Evolutionary conservation across 75 land plant genomes (phyloP).

Genomic region (Pinus albicaulis): DNA sequence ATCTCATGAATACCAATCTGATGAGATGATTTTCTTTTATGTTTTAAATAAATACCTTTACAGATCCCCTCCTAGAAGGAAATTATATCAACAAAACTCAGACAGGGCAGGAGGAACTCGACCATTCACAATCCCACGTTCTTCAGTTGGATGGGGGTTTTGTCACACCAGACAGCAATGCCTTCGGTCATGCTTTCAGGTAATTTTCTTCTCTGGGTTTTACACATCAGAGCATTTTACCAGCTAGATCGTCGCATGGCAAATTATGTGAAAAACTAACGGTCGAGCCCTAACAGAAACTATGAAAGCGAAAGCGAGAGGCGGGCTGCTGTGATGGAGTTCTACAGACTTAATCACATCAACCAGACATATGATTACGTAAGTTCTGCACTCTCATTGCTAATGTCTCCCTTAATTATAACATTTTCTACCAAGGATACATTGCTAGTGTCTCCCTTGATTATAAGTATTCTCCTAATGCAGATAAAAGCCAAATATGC

Average conservation of each 20-base stretch:
- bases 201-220: conserved; percentile 8
- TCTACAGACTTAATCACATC: conserved; percentile 62
- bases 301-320: conserved; percentile 61
- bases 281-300: conserved; percentile 21
- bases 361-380: conserved; percentile 68
- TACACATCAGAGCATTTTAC: not conserved
- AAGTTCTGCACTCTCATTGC: not conserved
- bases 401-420: not conserved
- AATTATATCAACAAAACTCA: no score
- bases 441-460: no score
- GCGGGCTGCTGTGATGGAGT: conserved; percentile 49
- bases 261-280: not conserved
- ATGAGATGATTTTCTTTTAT: no score
- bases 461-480: no score
- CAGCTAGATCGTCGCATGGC: not conserved
- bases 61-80: no score
- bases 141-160: conserved; percentile 50
- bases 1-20: no score
- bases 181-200: conserved; percentile 74
- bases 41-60: no score
- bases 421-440: no score
- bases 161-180: conserved; percentile 47
- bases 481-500: no score
- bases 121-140: no score
- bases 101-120: no score